These are phyloP conservation scores for Cystoderma amianthinum DNA, from an alignment of 768 basidiomycete genomes.

Conservation along the genomic window DNA sequence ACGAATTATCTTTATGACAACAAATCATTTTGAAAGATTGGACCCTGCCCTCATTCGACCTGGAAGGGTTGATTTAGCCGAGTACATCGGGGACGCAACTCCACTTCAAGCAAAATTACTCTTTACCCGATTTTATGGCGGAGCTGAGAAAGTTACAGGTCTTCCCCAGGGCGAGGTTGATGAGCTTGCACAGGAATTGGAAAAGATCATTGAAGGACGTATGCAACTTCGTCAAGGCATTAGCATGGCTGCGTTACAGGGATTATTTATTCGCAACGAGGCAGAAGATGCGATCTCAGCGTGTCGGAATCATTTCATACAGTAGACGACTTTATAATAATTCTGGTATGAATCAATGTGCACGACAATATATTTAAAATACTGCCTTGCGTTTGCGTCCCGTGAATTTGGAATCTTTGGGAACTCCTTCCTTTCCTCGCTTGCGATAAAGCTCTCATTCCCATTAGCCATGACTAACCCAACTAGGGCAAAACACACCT, in stretches of 20 bases:
- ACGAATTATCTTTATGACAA: conserved; percentile 98
- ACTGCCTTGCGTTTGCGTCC: conserved; percentile 79
- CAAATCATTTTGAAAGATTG: conserved; percentile 86
- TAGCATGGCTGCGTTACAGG: conserved; percentile 96
- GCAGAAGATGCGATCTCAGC: conserved; percentile 47
- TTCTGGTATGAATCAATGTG: no score
- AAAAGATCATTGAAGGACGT: conserved; percentile 46
- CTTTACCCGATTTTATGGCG: conserved; percentile 81
- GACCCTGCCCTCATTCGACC: conserved; percentile 95
- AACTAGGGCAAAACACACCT: conserved; percentile 40
- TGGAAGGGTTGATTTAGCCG: conserved; percentile 85
- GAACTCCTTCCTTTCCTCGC: conserved; percentile 82
- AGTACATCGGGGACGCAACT: conserved; percentile 82
- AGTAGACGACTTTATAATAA: no score
- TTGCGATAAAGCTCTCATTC: conserved; percentile 63
- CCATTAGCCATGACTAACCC: neutral
- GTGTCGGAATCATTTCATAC: conserved; percentile 38
- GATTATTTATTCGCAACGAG: conserved; percentile 80
- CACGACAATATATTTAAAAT: no score
- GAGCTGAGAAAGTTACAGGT: conserved; percentile 21
- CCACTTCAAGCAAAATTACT: conserved; percentile 72
- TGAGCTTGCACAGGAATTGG: conserved; percentile 44
- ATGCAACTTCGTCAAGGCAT: conserved; percentile 48
- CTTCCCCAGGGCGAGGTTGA: conserved; percentile 27
- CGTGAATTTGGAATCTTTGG: conserved; percentile 83